phyloP scores from a whole-genome alignment of 805 yeast genomes.

The Ogataea neopini region DNA sequence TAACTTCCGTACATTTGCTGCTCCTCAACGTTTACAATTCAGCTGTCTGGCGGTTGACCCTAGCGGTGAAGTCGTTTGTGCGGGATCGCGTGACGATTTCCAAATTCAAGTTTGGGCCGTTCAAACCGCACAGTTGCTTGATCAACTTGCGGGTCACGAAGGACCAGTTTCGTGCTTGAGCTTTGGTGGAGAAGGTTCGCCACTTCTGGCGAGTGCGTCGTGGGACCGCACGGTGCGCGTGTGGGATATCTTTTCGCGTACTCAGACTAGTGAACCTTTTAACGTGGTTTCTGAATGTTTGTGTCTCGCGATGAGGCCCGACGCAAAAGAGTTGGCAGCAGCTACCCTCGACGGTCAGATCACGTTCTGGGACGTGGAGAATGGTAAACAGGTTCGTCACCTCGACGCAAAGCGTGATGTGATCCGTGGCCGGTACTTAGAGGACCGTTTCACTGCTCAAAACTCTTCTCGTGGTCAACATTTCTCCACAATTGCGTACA shows the following conservation, averaged over 20 bases:
- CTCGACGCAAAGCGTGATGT: constrained; percentile 88
- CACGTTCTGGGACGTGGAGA: constrained; percentile 78
- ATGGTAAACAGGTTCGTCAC: constrained; percentile 75
- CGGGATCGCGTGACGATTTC: constrained; percentile 87
- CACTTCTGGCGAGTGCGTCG: constrained; percentile 80
- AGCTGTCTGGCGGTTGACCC: constrained; percentile 92
- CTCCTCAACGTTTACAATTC: constrained; percentile 85
- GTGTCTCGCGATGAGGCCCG: constrained; percentile 83
- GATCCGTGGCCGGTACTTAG: constrained; percentile 77
- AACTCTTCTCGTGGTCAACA: constrained; percentile 83
- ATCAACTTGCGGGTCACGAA: constrained; percentile 87
- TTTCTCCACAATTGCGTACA: constrained; percentile 78
- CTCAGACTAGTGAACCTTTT: constrained; percentile 88
- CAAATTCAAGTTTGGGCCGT: constrained; percentile 97
- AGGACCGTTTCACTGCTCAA: constrained; percentile 78
- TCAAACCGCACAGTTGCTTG: constrained; percentile 90
- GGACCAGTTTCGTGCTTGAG: constrained; percentile 91
- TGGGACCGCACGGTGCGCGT: constrained; percentile 96
- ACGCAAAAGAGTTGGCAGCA: constrained; percentile 87
- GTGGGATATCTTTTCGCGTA: constrained; percentile 89
- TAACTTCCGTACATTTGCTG: constrained; percentile 92
- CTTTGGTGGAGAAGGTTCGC: constrained; percentile 74
- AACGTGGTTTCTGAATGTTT: constrained; percentile 83
- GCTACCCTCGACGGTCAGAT: constrained; percentile 88
- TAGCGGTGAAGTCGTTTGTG: constrained; percentile 94